phyloP scores from a whole-genome alignment of 176 grass and related monocot species.

The Echinochloa phyllopogon region DNA sequence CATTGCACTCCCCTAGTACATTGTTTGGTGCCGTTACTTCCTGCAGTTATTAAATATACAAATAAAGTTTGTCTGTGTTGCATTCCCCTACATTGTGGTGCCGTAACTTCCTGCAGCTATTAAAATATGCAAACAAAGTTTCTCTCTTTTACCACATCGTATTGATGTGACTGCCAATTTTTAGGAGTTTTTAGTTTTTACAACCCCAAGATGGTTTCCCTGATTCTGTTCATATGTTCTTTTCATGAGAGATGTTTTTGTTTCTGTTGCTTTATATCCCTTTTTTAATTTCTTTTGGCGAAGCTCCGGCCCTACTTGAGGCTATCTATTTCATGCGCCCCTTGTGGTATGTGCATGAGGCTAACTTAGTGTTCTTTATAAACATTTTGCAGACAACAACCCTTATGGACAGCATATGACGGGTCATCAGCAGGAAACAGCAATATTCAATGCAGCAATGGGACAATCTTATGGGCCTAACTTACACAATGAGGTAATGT shows the following conservation, averaged over 20 bases:
- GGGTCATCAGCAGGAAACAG: constrained; percentile 34
- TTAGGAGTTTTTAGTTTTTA: background rate
- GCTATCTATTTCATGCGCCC: background rate
- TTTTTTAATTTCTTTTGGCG: constrained; percentile 1
- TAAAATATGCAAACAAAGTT: background rate
- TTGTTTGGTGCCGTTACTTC: background rate
- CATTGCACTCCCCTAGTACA: background rate
- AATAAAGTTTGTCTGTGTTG: background rate
- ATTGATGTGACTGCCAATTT: background rate
- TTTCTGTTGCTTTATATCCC: background rate
- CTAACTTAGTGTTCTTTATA: background rate
- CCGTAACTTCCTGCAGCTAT: background rate
- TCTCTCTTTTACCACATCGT: background rate
- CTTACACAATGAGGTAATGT: constrained; percentile 63
- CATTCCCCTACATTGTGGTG: background rate
- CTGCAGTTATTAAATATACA: constrained; percentile 5
- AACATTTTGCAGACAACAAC: constrained; percentile 56
- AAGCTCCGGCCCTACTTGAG: background rate
- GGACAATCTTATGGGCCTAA: constrained; percentile 62
- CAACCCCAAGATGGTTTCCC: background rate
- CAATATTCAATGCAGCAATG: constrained; percentile 41
- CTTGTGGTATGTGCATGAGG: background rate
- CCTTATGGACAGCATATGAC: constrained; percentile 51
- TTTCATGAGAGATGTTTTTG: background rate
- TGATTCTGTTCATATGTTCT: constrained; percentile 4